phyloP scores from a whole-genome alignment of 176 grass and related monocot species.

The Avena atlantica region DNA sequence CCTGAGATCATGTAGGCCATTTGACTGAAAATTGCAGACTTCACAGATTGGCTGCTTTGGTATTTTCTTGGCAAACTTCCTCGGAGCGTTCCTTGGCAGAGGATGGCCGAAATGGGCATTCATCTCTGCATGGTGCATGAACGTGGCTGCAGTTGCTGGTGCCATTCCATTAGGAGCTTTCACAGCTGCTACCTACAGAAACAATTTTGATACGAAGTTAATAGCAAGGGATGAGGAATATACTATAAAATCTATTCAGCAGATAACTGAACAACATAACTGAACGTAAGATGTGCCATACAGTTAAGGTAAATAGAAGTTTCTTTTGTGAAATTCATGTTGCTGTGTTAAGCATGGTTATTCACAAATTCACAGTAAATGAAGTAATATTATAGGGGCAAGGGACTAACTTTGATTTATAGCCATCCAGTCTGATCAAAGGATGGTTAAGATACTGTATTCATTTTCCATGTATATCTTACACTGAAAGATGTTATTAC shows the following conservation, averaged over 20 bases:
- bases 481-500: background rate
- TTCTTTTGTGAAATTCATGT: background rate
- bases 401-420: background rate
- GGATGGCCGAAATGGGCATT: constrained; percentile 47
- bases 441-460: background rate
- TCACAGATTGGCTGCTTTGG: constrained; percentile 42
- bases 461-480: constrained; percentile 29
- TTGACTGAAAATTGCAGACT: background rate
- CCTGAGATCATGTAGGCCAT: constrained; percentile 34
- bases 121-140: constrained; percentile 39
- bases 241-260: constrained; percentile 9
- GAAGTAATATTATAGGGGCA: background rate
- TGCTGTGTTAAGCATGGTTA: background rate
- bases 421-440: background rate
- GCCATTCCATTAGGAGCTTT: constrained; percentile 47
- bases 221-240: background rate
- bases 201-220: constrained; percentile 12
- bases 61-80: constrained; percentile 40
- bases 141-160: constrained; percentile 25
- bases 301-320: background rate
- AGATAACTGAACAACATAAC: constrained; percentile 24
- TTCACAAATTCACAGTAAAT: background rate
- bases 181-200: constrained; percentile 33
- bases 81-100: constrained; percentile 32
- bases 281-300: constrained; percentile 14